Evolutionary conservation across 2,329 filamentous ascomycete genomes (phyloP), one percentile per base, ranked within the genome.

Genomic region (Dothistroma septosporum): DNA sequence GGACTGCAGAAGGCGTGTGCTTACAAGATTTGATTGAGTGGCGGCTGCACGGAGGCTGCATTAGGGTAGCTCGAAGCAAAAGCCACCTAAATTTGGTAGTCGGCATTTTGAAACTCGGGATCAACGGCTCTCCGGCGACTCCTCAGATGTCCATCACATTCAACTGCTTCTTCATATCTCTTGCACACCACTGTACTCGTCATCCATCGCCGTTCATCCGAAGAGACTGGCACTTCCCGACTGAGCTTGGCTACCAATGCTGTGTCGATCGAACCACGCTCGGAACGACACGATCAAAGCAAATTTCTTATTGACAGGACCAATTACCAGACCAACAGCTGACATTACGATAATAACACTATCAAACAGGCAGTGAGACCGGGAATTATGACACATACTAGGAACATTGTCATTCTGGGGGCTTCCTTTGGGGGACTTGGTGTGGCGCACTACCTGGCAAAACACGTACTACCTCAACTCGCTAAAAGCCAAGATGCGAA

Each of bases 371-470:
- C 21, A 28, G 21, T n/a, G 9, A 8, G 21, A 49, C 11, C 47
- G 41, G 50, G 10, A 28, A 52, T 57, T 21, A 74, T 74, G 72
- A 64, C 73, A 1, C 71, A 74, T 50, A 70, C 65, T 11, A 76
- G 75, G 41, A 77, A 75, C 59, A 80, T 84, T 59, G 71, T 85
- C 62, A 75, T 85, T 22, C 70, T 85, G 1, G 83, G 83, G 24
- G 81, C 77, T 21, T 83, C 81, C 10, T 84, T 81, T 62, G 81
- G 71, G 11, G 83, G 83, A 24, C 58, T 83, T 4, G 79, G 78
- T 6, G 76, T 74, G 4, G 80, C 83, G 1, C 83, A 86, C 64
- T 82, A 83, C 64, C 72, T 83, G 31, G 78, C 83, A 31, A 80
- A 80, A 61, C 81, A 85, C 72, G 75, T 76, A 24, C 52, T 84